Evolutionary conservation across 148 eudicot species (phyloP), one percentile per base, ranked within the genome.

Genomic region (Arctostaphylos glauca): DNA sequence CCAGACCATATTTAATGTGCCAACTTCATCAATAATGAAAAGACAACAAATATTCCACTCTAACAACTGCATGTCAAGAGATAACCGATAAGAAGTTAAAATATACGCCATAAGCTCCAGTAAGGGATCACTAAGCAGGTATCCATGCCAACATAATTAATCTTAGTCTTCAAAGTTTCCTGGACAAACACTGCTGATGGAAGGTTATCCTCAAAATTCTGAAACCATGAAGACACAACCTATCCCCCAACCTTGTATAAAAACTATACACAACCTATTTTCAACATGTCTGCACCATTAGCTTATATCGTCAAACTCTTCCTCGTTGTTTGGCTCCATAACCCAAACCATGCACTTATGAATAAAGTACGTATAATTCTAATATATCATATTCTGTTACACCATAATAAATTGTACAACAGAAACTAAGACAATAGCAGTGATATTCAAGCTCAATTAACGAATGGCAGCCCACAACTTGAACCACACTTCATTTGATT

Each of bases 1-100:
- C 77, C 85, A 87, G 7, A 31, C 77, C 53, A 76, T 6, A 53
- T 50, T 21, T 68, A 85, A 67, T 18, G 46, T 77, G 47, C 14
- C 52, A 71, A 62, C 10, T 41, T 9, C 25, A 12, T 15, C 41
- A 66, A 41, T 50, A 41, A 38, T n/a, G n/a, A 53, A 55, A 77
- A 50, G 64, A 59, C 4, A 9, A 8, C 31, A n/a, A 12, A 3
- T 9, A 15, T 4, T 2, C 5, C 4, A 80, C 4, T 62, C 43
- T 9, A 64, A 77, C 19, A n/a, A 16, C 16, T 31, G 23, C 41
- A 10, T 3, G 38, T 49, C 64, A 70, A 16, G 74, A 38, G 10
- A 52, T 25, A 8, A 16, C 38, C 31, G 16, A 48, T n/a, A 44
- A 74, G 10, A 21, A 5, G 72, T 10, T 19, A 46, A 46, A 44